Evolutionary conservation across 2,329 filamentous ascomycete species (phyloP).

Genomic region (Microdochium paspali): DNA sequence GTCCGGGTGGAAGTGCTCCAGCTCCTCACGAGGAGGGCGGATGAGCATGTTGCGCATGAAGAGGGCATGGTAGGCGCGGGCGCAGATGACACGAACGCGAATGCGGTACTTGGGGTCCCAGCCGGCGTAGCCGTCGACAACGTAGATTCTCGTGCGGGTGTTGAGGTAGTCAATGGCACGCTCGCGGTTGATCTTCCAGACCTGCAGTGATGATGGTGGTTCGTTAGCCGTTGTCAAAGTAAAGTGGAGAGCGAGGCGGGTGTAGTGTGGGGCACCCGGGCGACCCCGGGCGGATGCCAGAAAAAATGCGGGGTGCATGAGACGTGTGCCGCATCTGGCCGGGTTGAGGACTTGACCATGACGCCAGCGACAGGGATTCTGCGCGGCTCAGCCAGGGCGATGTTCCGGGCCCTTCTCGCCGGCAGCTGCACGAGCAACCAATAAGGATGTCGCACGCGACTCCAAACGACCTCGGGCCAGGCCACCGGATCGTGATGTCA

Average conservation of each 20-base stretch:
- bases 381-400: neutral
- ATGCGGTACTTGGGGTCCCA: slow-evolving; percentile 99
- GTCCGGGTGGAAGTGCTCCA: slow-evolving; percentile 96
- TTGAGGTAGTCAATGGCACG: slow-evolving; percentile 98
- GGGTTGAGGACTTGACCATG: neutral
- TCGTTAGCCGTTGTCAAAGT: too few species aligned
- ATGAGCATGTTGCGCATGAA: slow-evolving; percentile 99
- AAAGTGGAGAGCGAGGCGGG: neutral
- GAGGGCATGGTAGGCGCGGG: slow-evolving; percentile 96
- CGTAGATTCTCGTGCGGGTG: slow-evolving; percentile 97
- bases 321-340: neutral
- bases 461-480: neutral
- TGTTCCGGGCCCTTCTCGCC: neutral
- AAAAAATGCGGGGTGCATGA: neutral
- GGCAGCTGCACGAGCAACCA: neutral
- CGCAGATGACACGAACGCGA: slow-evolving; percentile 94
- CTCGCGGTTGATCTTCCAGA: slow-evolving; percentile 99
- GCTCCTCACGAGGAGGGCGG: slow-evolving; percentile 80
- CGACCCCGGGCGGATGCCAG: neutral
- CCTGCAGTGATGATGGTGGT: slow-evolving; percentile 39
- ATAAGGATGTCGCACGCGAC: neutral
- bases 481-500: neutral
- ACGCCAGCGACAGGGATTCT: neutral
- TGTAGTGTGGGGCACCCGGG: neutral
- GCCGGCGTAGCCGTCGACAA: slow-evolving; percentile 92